Evolutionary conservation across 2,329 filamentous ascomycete species (phyloP).

Genomic region (Penicillium sp.): DNA sequence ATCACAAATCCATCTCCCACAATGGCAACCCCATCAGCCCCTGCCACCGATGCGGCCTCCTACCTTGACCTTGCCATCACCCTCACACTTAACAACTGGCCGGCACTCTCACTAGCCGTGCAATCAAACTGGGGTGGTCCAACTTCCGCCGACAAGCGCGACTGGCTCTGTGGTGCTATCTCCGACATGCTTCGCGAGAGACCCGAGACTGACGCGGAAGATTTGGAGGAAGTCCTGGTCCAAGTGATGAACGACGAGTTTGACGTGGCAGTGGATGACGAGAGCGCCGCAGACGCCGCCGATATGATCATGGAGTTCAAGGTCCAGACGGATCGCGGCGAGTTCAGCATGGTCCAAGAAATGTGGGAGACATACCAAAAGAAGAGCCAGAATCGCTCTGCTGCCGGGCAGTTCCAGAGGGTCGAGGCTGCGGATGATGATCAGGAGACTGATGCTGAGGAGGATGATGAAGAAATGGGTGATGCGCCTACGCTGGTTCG

Average conservation of each 20-base stretch:
- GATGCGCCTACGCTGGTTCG: constrained; percentile 67
- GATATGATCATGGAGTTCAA: constrained; percentile 69
- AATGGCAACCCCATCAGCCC: constrained; percentile 24
- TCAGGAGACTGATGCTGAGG: constrained; percentile 59
- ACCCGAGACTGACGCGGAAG: constrained; percentile 69
- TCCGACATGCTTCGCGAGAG: constrained; percentile 71
- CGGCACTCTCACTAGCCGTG: constrained; percentile 82
- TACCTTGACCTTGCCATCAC: constrained; percentile 86
- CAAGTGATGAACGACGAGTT: constrained; percentile 97
- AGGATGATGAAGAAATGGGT: constrained; percentile 65
- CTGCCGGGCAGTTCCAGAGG: constrained; percentile 34
- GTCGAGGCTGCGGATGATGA: constrained; percentile 51
- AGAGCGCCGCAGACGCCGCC: constrained; percentile 75
- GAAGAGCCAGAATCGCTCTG: constrained; percentile 42
- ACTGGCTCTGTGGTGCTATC: constrained; percentile 91
- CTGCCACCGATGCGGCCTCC: constrained; percentile 57
- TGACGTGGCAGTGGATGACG: constrained; percentile 88
- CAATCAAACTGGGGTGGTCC: constrained; percentile 86
- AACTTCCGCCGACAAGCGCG: constrained; percentile 81
- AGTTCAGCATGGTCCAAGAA: constrained; percentile 65
- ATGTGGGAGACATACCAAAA: constrained; percentile 55
- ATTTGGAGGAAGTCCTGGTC: constrained; percentile 80
- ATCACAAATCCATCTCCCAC: not conserved
- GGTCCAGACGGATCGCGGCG: constrained; percentile 64
- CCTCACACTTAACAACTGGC: constrained; percentile 83